Evolutionary conservation across 176 grass and related monocot genomes (phyloP).

Genomic region (Zea mays): Zm-B73-REFERENCE-NAM-5.0 NC_050103.1:170165501-170166000

Average conservation of each 20-base stretch:
- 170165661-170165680: conserved; percentile 99
- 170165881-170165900: conserved; percentile 93
- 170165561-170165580: conserved; percentile 82
- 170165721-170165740: conserved; percentile 20
- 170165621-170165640: conserved; percentile 90
- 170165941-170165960: conserved; percentile 91
- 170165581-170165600: conserved; percentile 88
- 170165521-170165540: conserved; percentile 95
- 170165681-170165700: conserved; percentile 56
- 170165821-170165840: not conserved
- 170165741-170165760: not conserved
- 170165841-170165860: conserved; percentile 40
- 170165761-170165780: conserved; percentile 6
- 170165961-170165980: conserved; percentile 89
- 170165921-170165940: conserved; percentile 97
- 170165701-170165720: conserved; percentile 6
- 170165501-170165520: conserved; percentile 89
- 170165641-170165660: conserved; percentile 96
- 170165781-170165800: not conserved
- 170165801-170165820: not conserved
- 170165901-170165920: conserved; percentile 98
- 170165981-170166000: conserved; percentile 84
- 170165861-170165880: conserved; percentile 97
- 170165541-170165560: conserved; percentile 92
- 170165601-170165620: conserved; percentile 93